phyloP scores from a whole-genome alignment of 1,139 yeast species.

The Zygosaccharomyces pseudobailii region DNA sequence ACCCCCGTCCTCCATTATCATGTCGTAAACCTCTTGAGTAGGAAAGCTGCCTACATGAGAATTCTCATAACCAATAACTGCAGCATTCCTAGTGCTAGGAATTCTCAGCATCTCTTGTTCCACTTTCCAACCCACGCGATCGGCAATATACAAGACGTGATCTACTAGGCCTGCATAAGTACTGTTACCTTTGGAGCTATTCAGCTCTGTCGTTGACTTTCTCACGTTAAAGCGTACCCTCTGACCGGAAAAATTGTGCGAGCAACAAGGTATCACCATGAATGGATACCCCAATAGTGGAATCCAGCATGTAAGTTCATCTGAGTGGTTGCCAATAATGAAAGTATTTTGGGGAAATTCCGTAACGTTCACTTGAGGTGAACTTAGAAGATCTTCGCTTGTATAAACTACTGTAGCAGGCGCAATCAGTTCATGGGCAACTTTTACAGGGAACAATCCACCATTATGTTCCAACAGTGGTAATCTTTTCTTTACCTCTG shows the following conservation, averaged over 20 bases:
- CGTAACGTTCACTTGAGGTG: slow-evolving; percentile 60
- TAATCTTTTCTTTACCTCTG: slow-evolving; percentile 48
- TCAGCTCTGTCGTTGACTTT: slow-evolving; percentile 35
- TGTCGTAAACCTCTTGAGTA: slow-evolving; percentile 46
- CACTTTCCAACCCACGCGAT: slow-evolving; percentile 72
- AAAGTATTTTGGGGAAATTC: slow-evolving; percentile 69
- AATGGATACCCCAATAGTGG: slow-evolving; percentile 85
- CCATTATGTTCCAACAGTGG: slow-evolving; percentile 59
- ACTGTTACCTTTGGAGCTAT: slow-evolving; percentile 44
- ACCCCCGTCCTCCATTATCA: slow-evolving; percentile 73
- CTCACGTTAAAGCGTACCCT: slow-evolving; percentile 50
- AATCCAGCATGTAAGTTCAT: slow-evolving; percentile 93
- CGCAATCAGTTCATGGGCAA: slow-evolving; percentile 35
- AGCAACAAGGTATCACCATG: slow-evolving; percentile 92
- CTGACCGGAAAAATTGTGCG: slow-evolving; percentile 78
- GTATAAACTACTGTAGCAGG: slow-evolving; percentile 34
- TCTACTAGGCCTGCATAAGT: slow-evolving; percentile 82
- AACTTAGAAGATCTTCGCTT: slow-evolving; percentile 42
- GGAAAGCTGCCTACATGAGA: slow-evolving; percentile 23
- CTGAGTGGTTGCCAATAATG: slow-evolving; percentile 91
- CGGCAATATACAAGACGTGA: slow-evolving; percentile 69
- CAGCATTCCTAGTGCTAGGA: slow-evolving; percentile 93
- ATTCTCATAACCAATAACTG: slow-evolving; percentile 62
- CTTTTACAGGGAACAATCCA: slow-evolving; percentile 51
- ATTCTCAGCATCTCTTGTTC: slow-evolving; percentile 85